Percentiles rank a stretch among this genome's conserved stretches.
Conservation (phyloP, 106 monocot genomes). For the Dioscorea dumetorum region DNA sequence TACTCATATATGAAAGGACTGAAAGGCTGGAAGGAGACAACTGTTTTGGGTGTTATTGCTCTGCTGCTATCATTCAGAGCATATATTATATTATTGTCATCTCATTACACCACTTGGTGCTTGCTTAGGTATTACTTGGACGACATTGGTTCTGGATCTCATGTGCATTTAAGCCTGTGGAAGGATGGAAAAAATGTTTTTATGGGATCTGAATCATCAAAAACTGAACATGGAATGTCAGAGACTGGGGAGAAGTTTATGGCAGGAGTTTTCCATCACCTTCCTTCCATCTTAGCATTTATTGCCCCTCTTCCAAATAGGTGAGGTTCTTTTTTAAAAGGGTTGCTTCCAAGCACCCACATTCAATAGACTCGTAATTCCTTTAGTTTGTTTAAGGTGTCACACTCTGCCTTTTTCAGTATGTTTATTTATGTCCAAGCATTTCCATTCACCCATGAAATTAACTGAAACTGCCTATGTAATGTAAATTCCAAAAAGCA, state of each 20-base stretch:
- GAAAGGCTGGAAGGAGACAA: too few species aligned
- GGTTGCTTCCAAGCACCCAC: too few species aligned
- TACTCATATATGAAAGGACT: too few species aligned
- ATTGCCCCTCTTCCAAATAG: slow-evolving; percentile 91
- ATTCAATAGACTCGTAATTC: neutral
- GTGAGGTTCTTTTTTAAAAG: slow-evolving; percentile 17
- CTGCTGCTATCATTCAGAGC: too few species aligned
- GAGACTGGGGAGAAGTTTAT: slow-evolving; percentile 78
- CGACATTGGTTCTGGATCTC: slow-evolving; percentile 86
- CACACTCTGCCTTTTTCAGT: too few species aligned
- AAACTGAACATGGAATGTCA: slow-evolving; percentile 81
- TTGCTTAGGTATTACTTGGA: slow-evolving; percentile 44
- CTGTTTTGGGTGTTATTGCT: too few species aligned
- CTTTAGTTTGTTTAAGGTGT: neutral
- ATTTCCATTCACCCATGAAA: neutral
- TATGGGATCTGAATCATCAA: slow-evolving; percentile 61
- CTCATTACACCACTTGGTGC: neutral
- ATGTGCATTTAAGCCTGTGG: slow-evolving; percentile 95
- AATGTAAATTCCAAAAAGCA: too few species aligned
- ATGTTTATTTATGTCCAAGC: neutral
- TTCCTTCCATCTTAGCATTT: slow-evolving; percentile 89
- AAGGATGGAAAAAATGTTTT: slow-evolving; percentile 75
- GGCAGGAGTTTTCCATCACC: slow-evolving; percentile 94
- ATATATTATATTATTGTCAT: neutral
- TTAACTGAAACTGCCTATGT: too few species aligned